phyloP scores from a whole-genome alignment of 192 early-diverging fungal species.

The Coemansia sp. region DNA sequence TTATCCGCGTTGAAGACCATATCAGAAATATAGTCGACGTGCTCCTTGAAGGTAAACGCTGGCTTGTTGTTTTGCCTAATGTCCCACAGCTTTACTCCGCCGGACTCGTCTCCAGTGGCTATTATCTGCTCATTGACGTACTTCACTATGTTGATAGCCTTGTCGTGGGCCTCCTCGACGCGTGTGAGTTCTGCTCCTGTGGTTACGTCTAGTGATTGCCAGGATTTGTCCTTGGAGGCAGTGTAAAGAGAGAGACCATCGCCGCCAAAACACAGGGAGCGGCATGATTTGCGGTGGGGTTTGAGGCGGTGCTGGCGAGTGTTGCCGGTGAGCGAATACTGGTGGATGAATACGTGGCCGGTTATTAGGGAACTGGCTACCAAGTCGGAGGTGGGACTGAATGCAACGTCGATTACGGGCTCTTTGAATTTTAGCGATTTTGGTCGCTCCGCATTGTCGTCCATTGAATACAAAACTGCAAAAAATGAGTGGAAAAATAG shows the following conservation, averaged over 20 bases:
- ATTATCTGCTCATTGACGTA: constrained; percentile 74
- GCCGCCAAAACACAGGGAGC: constrained; percentile 77
- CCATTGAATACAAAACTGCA: constrained; percentile 19
- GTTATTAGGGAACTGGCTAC: constrained; percentile 57
- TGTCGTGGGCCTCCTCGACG: constrained; percentile 79
- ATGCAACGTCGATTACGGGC: constrained; percentile 53
- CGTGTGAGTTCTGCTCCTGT: constrained; percentile 73
- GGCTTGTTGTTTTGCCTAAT: constrained; percentile 74
- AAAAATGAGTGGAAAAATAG: background rate
- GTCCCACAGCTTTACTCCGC: constrained; percentile 91
- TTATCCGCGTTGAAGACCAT: constrained; percentile 71
- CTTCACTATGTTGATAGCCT: constrained; percentile 76
- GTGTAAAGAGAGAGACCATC: constrained; percentile 71
- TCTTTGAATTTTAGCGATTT: constrained; percentile 57
- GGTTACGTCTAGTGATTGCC: constrained; percentile 74
- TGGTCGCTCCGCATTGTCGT: constrained; percentile 46
- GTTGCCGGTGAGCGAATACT: constrained; percentile 45
- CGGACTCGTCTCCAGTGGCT: constrained; percentile 92
- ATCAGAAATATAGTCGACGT: constrained; percentile 92
- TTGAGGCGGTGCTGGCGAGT: constrained; percentile 37
- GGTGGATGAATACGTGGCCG: constrained; percentile 53
- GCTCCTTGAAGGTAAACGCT: constrained; percentile 77
- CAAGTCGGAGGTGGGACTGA: constrained; percentile 38
- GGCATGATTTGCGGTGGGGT: constrained; percentile 82
- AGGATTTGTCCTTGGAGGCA: constrained; percentile 83